Percentiles rank a stretch among this genome's conserved stretches.
These are phyloP conservation scores for Paraconiothyrium sp. DNA, from an alignment of 2,329 filamentous ascomycete genomes.

Conservation along the genomic window DNA sequence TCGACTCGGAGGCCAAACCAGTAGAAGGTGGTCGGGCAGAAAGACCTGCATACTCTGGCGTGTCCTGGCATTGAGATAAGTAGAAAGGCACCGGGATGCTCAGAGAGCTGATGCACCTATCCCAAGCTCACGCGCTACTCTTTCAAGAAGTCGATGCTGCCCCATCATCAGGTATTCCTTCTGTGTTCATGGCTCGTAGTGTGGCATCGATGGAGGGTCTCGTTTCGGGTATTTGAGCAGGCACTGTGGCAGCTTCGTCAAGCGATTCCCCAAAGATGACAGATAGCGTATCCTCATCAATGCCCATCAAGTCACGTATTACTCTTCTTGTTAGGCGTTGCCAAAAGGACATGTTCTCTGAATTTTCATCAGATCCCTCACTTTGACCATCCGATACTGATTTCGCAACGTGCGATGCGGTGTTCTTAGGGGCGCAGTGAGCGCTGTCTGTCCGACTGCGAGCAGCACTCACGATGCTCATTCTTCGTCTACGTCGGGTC, in stretches of 20 bases:
- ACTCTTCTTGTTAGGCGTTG: constrained; percentile 84
- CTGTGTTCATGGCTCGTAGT: constrained; percentile 38
- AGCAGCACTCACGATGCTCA: constrained; percentile 64
- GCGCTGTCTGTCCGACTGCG: constrained; percentile 41
- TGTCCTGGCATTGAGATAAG: constrained; percentile 70
- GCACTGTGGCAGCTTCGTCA: constrained; percentile 43
- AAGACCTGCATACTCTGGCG: constrained; percentile 81
- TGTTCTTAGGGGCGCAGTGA: constrained; percentile 23
- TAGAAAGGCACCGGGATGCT: constrained; percentile 86
- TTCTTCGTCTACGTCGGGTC: constrained; percentile 72
- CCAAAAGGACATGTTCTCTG: constrained; percentile 75
- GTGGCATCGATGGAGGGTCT: constrained; percentile 29
- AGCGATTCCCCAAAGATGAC: constrained; percentile 87
- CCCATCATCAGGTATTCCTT: constrained; percentile 55
- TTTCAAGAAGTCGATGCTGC: constrained; percentile 82
- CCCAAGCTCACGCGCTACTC: constrained; percentile 87
- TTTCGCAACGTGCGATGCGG: constrained; percentile 23
- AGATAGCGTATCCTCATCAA: constrained; percentile 85
- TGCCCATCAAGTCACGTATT: constrained; percentile 87
- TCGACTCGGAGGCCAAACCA: constrained; percentile 32
- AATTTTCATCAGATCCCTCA: constrained; percentile 50
- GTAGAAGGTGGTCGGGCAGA: constrained; percentile 60
- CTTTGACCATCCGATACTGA: constrained; percentile 43
- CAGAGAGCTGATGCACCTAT: constrained; percentile 81
- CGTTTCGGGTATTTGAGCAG: constrained; percentile 32